Conservation (phyloP, 129 eudicot species). For the Tagetes erecta region DNA sequence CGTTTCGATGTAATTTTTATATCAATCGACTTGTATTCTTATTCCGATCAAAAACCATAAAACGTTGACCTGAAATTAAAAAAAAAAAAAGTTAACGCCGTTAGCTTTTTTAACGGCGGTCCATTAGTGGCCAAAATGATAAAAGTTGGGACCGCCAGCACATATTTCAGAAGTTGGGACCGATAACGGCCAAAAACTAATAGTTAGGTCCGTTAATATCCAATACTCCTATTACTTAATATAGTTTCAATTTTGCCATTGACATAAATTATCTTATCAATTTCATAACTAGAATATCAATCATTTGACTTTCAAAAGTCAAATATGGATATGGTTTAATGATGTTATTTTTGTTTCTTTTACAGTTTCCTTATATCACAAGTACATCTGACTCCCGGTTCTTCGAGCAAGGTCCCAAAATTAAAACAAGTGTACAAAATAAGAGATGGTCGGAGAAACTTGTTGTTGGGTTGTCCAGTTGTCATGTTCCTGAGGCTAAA, state of each 20-base stretch:
- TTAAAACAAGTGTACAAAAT: constrained; percentile 28
- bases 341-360: constrained; percentile 15
- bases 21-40: too few species aligned
- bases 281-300: background rate
- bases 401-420: constrained; percentile 16
- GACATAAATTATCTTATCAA: background rate
- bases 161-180: too few species aligned
- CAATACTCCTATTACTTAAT: background rate
- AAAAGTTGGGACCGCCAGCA: too few species aligned
- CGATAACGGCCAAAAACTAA: too few species aligned
- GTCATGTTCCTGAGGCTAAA: constrained; percentile 59
- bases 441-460: constrained; percentile 25
- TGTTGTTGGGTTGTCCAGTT: constrained; percentile 51
- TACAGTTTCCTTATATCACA: constrained; percentile 67
- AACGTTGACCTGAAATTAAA: too few species aligned
- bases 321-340: constrained; percentile 20
- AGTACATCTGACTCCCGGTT: constrained; percentile 9
- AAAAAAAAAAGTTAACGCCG: too few species aligned
- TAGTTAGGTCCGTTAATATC: too few species aligned
- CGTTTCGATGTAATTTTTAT: too few species aligned
- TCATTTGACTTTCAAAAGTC: constrained; percentile 19
- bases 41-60: too few species aligned
- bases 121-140: too few species aligned
- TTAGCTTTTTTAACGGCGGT: too few species aligned
- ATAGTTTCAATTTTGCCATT: background rate